Evolutionary conservation across 306 rosid genomes (phyloP).

Genomic region (Pyrus communis): DNA sequence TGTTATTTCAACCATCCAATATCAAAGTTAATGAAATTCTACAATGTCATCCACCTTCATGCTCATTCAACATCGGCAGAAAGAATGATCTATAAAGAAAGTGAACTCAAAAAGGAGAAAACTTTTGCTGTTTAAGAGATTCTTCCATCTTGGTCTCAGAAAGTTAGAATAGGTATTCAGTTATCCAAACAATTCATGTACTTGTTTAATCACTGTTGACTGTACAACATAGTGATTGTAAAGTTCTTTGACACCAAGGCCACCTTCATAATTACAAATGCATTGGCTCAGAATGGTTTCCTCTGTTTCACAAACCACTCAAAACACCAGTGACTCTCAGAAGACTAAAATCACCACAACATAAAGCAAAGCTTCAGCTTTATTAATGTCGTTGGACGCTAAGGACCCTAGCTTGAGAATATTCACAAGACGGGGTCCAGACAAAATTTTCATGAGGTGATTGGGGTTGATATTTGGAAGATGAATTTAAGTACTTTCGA

Average conservation of each 20-base stretch:
- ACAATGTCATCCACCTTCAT: slow-evolving; percentile 6
- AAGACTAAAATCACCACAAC: slow-evolving; percentile 5
- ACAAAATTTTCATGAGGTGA: background rate
- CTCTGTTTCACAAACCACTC: slow-evolving; percentile 18
- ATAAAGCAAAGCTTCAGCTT: slow-evolving; percentile 22
- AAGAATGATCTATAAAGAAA: slow-evolving; percentile 19
- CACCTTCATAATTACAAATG: slow-evolving; percentile 28
- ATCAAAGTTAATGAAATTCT: slow-evolving; percentile 12
- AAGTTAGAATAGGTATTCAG: slow-evolving; percentile 9
- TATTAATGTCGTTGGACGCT: slow-evolving; percentile 9
- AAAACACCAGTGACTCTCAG: slow-evolving; percentile 7
- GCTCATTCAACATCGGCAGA: slow-evolving; percentile 12
- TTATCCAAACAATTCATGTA: slow-evolving; percentile 12
- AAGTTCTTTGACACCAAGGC: slow-evolving; percentile 15
- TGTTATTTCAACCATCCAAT: slow-evolving; percentile 8
- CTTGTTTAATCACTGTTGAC: slow-evolving; percentile 4
- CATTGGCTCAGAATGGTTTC: slow-evolving; percentile 21
- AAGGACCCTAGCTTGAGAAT: slow-evolving; percentile 18
- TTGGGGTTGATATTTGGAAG: slow-evolving; percentile 6
- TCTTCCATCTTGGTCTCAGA: slow-evolving; percentile 37
- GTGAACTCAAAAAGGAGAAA: slow-evolving; percentile 20
- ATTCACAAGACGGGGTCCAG: slow-evolving; percentile 7
- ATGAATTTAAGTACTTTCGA: background rate
- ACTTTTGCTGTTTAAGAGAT: slow-evolving; percentile 17
- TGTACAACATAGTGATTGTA: slow-evolving; percentile 9